Evolutionary conservation across 768 basidiomycete species (phyloP).

Genomic region (Calocybe cyanea): DNA sequence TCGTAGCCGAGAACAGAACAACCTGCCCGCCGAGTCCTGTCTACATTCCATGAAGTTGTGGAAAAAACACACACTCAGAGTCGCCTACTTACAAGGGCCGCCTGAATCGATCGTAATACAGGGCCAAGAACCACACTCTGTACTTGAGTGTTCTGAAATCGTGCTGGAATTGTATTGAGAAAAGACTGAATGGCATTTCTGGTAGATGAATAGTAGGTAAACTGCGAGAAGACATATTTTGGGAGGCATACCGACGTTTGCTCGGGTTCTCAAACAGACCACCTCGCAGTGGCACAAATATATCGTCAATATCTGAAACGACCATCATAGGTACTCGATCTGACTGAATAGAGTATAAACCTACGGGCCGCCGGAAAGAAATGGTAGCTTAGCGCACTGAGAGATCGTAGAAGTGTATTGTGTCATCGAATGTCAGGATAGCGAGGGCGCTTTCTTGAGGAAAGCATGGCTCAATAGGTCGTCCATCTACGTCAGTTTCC

Average conservation of each 20-base stretch:
- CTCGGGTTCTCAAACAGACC: conserved; percentile 76
- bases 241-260: conserved; percentile 57
- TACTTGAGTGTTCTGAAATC: conserved; percentile 46
- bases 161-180: conserved; percentile 58
- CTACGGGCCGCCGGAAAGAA: conserved; percentile 13
- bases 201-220: conserved; percentile 3
- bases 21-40: conserved; percentile 76
- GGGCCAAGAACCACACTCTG: conserved; percentile 74
- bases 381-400: conserved; percentile 53
- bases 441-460: conserved; percentile 58
- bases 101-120: conserved; percentile 65
- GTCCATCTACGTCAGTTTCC: conserved; percentile 36
- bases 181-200: conserved; percentile 66
- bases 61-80: neutral
- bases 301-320: conserved; percentile 87
- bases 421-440: conserved; percentile 77
- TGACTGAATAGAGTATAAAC: conserved; percentile 33
- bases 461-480: conserved; percentile 43
- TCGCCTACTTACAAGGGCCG: conserved; percentile 55
- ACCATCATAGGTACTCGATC: conserved; percentile 68
- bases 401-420: conserved; percentile 86
- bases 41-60: conserved; percentile 24
- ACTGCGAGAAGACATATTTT: neutral
- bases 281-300: conserved; percentile 72
- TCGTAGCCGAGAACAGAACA: conserved; percentile 62